Evolutionary conservation across 805 yeast species (phyloP).

Genomic region (Candida multigemmis): DNA sequence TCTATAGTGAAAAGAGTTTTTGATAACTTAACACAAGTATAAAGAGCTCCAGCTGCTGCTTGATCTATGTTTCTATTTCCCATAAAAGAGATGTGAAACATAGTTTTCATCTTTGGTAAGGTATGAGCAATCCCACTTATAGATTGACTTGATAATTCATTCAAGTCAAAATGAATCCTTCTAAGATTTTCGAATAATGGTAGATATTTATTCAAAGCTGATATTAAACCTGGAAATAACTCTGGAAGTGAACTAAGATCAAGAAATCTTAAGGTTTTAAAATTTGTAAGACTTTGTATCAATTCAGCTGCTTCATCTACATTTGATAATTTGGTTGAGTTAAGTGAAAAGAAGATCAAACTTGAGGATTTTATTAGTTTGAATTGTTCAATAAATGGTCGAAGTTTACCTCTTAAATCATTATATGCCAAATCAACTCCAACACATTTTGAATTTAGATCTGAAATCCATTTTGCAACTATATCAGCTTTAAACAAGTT

Average conservation of each 20-base stretch:
- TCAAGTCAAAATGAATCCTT: slow-evolving; percentile 47
- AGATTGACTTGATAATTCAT: slow-evolving; percentile 37
- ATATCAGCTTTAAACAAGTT: slow-evolving; percentile 30
- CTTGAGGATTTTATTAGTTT: no score
- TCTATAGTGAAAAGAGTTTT: slow-evolving; percentile 41
- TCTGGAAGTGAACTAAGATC: slow-evolving; percentile 47
- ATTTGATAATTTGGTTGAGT: slow-evolving; percentile 39
- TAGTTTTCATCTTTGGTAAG: slow-evolving; percentile 36
- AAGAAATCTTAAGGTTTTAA: slow-evolving; percentile 36
- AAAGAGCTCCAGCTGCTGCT: slow-evolving; percentile 39
- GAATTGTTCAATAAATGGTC: slow-evolving; percentile 38
- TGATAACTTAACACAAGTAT: slow-evolving; percentile 39
- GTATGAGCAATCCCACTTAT: slow-evolving; percentile 40
- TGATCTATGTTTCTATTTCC: slow-evolving; percentile 40
- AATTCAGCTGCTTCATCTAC: slow-evolving; percentile 28
- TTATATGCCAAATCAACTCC: slow-evolving; percentile 52
- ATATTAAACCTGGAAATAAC: slow-evolving; percentile 41
- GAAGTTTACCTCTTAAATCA: slow-evolving; percentile 39
- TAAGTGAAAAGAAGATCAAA: slow-evolving; percentile 42
- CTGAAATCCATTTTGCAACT: slow-evolving; percentile 40
- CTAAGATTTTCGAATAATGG: slow-evolving; percentile 38
- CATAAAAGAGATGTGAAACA: slow-evolving; percentile 45
- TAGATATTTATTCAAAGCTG: slow-evolving; percentile 32
- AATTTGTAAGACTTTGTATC: slow-evolving; percentile 25
- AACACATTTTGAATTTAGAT: slow-evolving; percentile 34